These are phyloP conservation scores for Byssoonygena ceratinophila DNA, from an alignment of 2,329 filamentous ascomycete genomes.

Conservation along the genomic window DNA sequence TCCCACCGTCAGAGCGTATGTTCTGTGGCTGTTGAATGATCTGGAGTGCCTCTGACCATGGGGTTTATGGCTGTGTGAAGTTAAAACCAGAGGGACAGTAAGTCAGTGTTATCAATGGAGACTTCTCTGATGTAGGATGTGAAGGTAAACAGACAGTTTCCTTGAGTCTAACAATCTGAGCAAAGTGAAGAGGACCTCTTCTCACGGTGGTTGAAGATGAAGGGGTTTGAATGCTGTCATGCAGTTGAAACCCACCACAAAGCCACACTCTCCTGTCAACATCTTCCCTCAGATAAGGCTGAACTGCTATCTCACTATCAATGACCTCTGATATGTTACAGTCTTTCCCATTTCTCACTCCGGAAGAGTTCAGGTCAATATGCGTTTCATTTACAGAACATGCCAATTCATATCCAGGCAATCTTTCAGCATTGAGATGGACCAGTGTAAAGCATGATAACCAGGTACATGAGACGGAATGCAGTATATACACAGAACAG, in stretches of 20 bases:
- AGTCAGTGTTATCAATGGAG: not conserved
- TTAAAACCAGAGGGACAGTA: not conserved
- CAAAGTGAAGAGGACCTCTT: not conserved
- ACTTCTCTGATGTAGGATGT: too few species aligned
- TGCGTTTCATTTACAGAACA: conserved; percentile 5
- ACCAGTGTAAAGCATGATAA: conserved; percentile 5
- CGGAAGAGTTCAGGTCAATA: conserved; percentile 9
- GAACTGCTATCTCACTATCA: not conserved
- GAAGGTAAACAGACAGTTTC: too few species aligned
- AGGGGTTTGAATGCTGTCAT: not conserved
- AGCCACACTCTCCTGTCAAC: not conserved
- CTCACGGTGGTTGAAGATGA: not conserved
- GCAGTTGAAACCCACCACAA: conserved; percentile 2
- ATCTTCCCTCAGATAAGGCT: too few species aligned
- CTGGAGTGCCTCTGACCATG: not conserved
- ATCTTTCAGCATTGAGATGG: conserved; percentile 6
- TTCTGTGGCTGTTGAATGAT: not conserved
- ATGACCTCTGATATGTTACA: not conserved
- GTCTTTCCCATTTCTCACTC: conserved; percentile 10
- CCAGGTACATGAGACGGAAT: not conserved
- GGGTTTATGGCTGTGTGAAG: not conserved
- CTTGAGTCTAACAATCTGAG: not conserved
- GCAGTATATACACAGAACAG: not conserved
- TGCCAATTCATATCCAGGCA: conserved; percentile 2
- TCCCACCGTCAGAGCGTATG: not conserved